Base-by-base conservation (phyloP, 2,329 filamentous ascomycete genomes). In the Aspergillus neoniger region DNA sequence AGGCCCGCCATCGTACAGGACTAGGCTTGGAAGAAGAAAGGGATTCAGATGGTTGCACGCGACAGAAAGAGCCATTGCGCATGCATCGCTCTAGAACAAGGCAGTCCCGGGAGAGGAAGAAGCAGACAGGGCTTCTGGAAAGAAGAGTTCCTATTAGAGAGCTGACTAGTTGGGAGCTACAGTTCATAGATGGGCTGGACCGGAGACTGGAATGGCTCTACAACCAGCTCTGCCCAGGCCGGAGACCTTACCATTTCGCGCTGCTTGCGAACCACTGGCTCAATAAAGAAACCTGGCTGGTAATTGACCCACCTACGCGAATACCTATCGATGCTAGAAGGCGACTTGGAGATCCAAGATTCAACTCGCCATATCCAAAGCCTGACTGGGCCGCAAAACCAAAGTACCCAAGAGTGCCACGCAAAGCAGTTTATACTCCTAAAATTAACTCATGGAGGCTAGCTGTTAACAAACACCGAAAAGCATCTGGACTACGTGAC, bases 241-340 rank as follows among this genome's bases (percentile, higher is more conserved):
- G 74, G 50, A 76, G 74, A 59, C 72, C 76, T 5, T 78, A 73
- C 55, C 74, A 78, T 60, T 79, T 79, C 57, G 67, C 74, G 23
- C 60, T 76, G 21, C 70, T 79, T 43, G 71, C 76, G 32, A 78
- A 77, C 51, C 77, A 78, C 58, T 79, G 77, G 76, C 54, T 79
- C n/a, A 79, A 78, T 56, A 69, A 62, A 43, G 67, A 73, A 32
- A 78, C 76, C 1, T 78, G 76, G 76, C 50, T 76, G 19, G 75
- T 79, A 28, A 69, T 72, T 43, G 76, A 78, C 58, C 75, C 77
- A 8, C 62, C 71, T n/a, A 78, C 74, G 28, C 70, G 77, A 55
- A 68, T 76, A 25, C 59, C 72, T 6, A 66, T 62, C 5, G 66
- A 76, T 39, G 62, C 63, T 25, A 73, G 72, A 61, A 68, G 76